Base-by-base conservation (phyloP, 2,329 filamentous ascomycete genomes). In the Zopfia rhizophila region DNA sequence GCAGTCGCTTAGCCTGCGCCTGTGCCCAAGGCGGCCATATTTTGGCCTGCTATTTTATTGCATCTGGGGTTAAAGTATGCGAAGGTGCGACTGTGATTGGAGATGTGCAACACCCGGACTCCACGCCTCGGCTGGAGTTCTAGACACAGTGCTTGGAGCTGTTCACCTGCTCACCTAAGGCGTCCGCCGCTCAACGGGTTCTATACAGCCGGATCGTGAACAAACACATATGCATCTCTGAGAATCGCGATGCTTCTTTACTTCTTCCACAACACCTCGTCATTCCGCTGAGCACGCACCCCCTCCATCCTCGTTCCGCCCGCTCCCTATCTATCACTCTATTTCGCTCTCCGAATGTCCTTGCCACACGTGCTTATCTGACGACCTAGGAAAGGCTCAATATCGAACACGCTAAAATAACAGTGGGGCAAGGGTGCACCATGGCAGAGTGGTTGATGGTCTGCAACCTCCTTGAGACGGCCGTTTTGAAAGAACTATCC, bases 391-490 rank as follows among this genome's bases (percentile, higher is more conserved):
- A 57, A 61, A 58, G 55, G 56, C 40, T 45, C 54, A 68, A 64
- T 65, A 66, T 68, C 58, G 54, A 60, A 51, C 59, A 60, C 67
- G 65, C 66, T 70, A 68, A 63, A 54, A 40, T 38, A 52, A 63
- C 59, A 65, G 67, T 68, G 66, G 66, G 67, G 65, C 66, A 49
- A 55, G 61, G 61, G 55, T 58, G 43, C 37, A 38, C 22, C 52
- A 69, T 66, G 66, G 61, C 65, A 38, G 68, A 71, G 50, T 71
- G 68, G 68, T 58, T 67, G 56, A 60, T 71, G 61, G 68, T 68
- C 50, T 38, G 48, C 43, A 43, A 54, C 47, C 46, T 55, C 48
- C 55, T 50, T 54, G 25, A 45, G 45, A 42, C 38, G 44, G 36
- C 35, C 37, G 31, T 36, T 43, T 35, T 30, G 47, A 35, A 30